Evolutionary conservation across 768 basidiomycete species (phyloP), one percentile per base, ranked within the genome.

Genomic region (Cubamyces lactineus): DNA sequence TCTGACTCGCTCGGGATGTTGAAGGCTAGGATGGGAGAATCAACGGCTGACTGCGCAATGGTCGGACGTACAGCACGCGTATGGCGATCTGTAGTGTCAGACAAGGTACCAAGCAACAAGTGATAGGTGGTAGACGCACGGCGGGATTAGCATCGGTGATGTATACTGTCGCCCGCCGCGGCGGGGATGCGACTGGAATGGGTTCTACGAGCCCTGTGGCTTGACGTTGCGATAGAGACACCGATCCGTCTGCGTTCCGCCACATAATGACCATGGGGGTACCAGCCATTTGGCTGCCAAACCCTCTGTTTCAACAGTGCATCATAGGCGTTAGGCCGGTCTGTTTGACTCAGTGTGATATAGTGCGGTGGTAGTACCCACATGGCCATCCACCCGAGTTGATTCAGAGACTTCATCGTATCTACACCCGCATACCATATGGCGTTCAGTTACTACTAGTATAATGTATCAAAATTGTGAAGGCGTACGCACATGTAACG

Each of bases 201-300:
- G 88, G 87, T 68, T 83, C 79, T 11, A 71, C 67, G 53, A 84
- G 80, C 2, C 76, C 80, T 13, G 70, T 68, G 0, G 82, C 81
- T 66, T 78, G 76, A 5, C 88, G 77, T 61, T 89, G 88, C 11
- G 85, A 86, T 53, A 89, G 69, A 1, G 85, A 84, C 46, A 79
- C 77, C 5, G 80, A 76, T 2, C 82, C 83, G 66, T 89, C 84
- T 3, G 75, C 68, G 66, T 76, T 79, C 9, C 76, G 74, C 82
- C 82, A 83, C 26, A 77, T 67, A n/a, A 89, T 81, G 59, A 88
- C 79, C 80, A 87, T 85, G 43, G 80, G 79, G 0, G 81, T 77
- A 48, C 75, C 67, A n/a, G 74, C 67, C 84, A 86, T 85, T 45
- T 69, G 73, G 30, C 59, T 62, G 5, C 86, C 85, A 67, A 82